These are phyloP conservation scores for Exophiala spinifera DNA, from an alignment of 2,329 filamentous ascomycete species.

Conservation along the genomic window DNA sequence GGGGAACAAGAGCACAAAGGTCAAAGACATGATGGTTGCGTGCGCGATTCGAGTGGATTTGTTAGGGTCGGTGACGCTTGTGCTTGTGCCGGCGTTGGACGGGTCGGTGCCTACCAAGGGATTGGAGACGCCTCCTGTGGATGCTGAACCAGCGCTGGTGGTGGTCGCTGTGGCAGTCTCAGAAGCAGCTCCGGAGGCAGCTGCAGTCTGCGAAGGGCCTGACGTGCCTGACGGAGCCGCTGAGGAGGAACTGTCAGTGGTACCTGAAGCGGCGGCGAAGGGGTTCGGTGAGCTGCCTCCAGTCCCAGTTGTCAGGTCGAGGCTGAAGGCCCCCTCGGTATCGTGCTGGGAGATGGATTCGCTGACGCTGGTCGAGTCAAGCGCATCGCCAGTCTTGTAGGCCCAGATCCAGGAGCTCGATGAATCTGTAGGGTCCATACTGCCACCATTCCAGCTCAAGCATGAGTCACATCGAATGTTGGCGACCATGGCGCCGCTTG, in stretches of 20 bases:
- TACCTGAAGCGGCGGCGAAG: slow-evolving; percentile 28
- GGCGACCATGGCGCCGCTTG: slow-evolving; percentile 52
- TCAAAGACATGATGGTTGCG: slow-evolving; percentile 43
- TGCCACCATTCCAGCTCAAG: slow-evolving; percentile 51
- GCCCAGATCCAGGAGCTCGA: slow-evolving; percentile 53
- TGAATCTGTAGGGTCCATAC: slow-evolving; percentile 47
- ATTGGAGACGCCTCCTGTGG: slow-evolving; percentile 19
- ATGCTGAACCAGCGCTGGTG: background rate
- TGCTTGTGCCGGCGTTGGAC: slow-evolving; percentile 9
- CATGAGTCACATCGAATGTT: slow-evolving; percentile 58
- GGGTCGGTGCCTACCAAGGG: slow-evolving; percentile 19
- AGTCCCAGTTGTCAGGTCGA: slow-evolving; percentile 49
- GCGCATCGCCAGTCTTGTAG: slow-evolving; percentile 43
- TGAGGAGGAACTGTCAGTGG: slow-evolving; percentile 7
- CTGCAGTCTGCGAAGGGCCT: background rate
- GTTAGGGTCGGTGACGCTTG: slow-evolving; percentile 1
- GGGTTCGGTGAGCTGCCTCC: slow-evolving; percentile 45
- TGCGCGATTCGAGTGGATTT: slow-evolving; percentile 20
- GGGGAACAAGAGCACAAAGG: slow-evolving; percentile 43
- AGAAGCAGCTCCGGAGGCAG: background rate
- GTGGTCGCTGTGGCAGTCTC: slow-evolving; percentile 3
- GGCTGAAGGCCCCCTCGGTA: slow-evolving; percentile 40
- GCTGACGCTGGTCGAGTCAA: slow-evolving; percentile 47
- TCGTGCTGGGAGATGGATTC: slow-evolving; percentile 48
- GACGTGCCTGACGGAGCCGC: slow-evolving; percentile 1